Conservation (phyloP, 495 filamentous ascomycete species). For the Neurospora cerealis region DNA sequence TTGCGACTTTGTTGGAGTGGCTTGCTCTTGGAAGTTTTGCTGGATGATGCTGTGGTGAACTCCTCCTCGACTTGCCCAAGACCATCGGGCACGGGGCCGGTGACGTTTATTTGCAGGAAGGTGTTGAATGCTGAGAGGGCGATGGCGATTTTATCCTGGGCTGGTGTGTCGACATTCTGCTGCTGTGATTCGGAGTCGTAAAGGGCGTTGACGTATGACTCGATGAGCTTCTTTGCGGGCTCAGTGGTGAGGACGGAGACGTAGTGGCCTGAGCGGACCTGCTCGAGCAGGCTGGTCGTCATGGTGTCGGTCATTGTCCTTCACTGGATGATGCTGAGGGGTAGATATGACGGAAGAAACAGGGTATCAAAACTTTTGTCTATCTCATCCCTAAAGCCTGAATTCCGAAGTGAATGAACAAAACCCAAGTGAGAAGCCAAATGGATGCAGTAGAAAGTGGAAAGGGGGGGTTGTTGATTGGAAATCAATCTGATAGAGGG, state of each 20-base stretch:
- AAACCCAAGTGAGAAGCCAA: background rate
- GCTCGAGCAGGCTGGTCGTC: background rate
- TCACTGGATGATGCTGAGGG: background rate
- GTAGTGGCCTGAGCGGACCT: conserved; percentile 11
- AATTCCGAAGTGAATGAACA: background rate
- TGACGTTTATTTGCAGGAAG: conserved; percentile 90
- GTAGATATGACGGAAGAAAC: background rate
- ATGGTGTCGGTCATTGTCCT: background rate
- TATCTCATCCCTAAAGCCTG: background rate
- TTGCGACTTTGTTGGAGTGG: background rate
- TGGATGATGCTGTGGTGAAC: conserved; percentile 16
- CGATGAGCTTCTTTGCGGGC: conserved; percentile 8
- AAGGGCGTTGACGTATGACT: conserved; percentile 1
- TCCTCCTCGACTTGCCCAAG: conserved; percentile 15
- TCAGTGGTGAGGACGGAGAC: conserved; percentile 14
- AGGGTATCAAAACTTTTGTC: background rate
- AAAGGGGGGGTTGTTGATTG: background rate
- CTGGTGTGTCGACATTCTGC: conserved; percentile 11
- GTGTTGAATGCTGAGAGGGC: conserved; percentile 64
- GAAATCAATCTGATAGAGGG: background rate
- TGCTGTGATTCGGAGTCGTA: conserved; percentile 25
- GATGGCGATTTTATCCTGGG: conserved; percentile 33
- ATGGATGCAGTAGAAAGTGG: background rate
- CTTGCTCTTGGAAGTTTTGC: background rate
- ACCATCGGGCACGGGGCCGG: conserved; percentile 66